Base-by-base conservation (phyloP, 768 basidiomycete species). In the Tremella yokohamensis region DNA sequence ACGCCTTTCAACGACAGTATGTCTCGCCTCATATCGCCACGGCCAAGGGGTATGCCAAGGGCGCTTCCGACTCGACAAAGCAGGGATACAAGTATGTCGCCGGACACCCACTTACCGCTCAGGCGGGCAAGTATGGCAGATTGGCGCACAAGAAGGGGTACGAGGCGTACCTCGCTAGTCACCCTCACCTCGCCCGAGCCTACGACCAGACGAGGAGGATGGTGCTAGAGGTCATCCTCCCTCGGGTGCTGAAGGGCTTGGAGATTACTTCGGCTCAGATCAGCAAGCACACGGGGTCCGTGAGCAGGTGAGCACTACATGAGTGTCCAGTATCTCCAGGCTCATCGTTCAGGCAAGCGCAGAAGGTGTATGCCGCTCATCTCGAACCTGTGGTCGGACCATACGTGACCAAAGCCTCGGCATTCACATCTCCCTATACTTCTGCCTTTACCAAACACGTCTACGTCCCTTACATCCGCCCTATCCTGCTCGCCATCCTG, bases 331-430 rank as follows among this genome's bases (percentile, higher is more conserved):
- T 11, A 18, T 11, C 39, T 18, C 11, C 11, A 40, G 18, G 26
- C 52, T 57, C n/a, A 61, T 39, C 29, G n/a, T 53, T 12, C 34
- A 66, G 66, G 12, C 57, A 65, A 25, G 38, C 69, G 18, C 45
- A 52, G 20, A 38, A 57, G 19, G 44, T 62, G 8, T 75, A 72
- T 58, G 50, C 53, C 12, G 48, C 53, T 24, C 62, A 73, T 53
- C 61, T 73, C 3, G 65, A 71, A 20, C 71, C 70, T 13, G 59
- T 72, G 52, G 52, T 76, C 52, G 62, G 68, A n/a, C 63, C 68
- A 3, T 63, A 68, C 38, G 52, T 66, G 47, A 48, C 53, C 40
- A 60, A 61, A 40, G 59, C 56, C 19, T 42, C 52, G 1, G 49
- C 40, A 6, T 37, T 49, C 13, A 8, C 61, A 11, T 49, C 58